These are phyloP conservation scores for Parasitella parasitica DNA, from an alignment of 371 early-diverging fungal genomes.

Conservation along the genomic window DNA sequence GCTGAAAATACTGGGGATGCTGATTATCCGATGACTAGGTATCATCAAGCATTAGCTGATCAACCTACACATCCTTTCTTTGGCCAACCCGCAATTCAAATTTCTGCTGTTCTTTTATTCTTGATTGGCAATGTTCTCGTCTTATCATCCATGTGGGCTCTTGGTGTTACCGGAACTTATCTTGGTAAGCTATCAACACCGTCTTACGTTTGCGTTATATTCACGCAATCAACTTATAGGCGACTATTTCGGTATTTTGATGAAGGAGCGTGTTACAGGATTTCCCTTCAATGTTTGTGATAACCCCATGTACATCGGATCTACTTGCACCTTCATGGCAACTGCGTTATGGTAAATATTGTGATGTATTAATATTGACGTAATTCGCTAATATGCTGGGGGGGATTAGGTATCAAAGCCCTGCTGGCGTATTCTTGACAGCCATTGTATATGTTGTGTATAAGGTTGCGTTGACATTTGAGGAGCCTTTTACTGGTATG, in stretches of 20 bases:
- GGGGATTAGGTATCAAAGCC: constrained; percentile 55
- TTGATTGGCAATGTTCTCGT: constrained; percentile 76
- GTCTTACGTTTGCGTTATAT: not conserved
- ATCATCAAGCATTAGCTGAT: constrained; percentile 63
- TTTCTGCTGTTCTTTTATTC: constrained; percentile 55
- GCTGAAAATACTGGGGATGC: not conserved
- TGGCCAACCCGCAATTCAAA: constrained; percentile 41
- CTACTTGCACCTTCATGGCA: constrained; percentile 83
- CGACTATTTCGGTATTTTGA: constrained; percentile 93
- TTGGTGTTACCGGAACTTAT: constrained; percentile 92
- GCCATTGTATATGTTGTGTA: constrained; percentile 73
- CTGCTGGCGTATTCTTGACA: constrained; percentile 74
- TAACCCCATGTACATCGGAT: constrained; percentile 95
- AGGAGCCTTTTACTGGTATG: constrained; percentile 64
- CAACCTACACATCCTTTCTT: constrained; percentile 66
- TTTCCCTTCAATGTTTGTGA: constrained; percentile 92
- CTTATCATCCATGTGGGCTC: constrained; percentile 80
- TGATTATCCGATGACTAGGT: constrained; percentile 32
- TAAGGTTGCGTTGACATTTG: constrained; percentile 71
- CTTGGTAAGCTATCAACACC: constrained; percentile 53
- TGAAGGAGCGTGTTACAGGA: constrained; percentile 82
- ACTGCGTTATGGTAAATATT: constrained; percentile 76
- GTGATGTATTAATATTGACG: no score
- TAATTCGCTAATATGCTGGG: no score
- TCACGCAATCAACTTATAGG: constrained; percentile 46